These are phyloP conservation scores for Chaetoscypha palmicola DNA, from an alignment of 2,329 filamentous ascomycete species.

Conservation along the genomic window DNA sequence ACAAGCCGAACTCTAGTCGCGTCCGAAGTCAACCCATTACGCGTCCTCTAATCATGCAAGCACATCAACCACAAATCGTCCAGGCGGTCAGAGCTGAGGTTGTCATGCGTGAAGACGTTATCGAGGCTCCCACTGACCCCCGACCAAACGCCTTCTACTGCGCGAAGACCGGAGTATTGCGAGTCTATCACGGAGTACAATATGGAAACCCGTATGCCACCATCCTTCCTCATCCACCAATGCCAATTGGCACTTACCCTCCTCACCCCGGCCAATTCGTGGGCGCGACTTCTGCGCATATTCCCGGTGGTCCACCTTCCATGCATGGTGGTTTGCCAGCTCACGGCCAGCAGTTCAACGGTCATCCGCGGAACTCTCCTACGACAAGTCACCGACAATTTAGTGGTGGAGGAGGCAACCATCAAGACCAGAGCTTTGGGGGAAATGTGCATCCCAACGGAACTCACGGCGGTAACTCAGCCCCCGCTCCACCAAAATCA, in stretches of 20 bases:
- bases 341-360: constrained; percentile 1
- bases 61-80: constrained; percentile 34
- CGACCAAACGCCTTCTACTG: constrained; percentile 55
- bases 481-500: not conserved
- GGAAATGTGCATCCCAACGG: not conserved
- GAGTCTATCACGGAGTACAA: constrained; percentile 50
- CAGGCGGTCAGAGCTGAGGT: constrained; percentile 43
- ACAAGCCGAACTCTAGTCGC: not conserved
- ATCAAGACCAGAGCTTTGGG: not conserved
- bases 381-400: not conserved
- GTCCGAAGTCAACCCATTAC: not conserved
- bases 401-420: not conserved
- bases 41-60: constrained; percentile 15
- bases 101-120: constrained; percentile 48
- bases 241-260: constrained; percentile 35
- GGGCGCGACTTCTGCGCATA: constrained; percentile 29
- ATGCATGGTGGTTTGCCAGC: constrained; percentile 3
- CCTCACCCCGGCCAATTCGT: constrained; percentile 23
- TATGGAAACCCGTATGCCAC: constrained; percentile 45
- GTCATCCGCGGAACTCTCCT: constrained; percentile 1
- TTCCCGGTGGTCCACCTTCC: constrained; percentile 9
- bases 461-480: not conserved
- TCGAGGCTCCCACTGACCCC: constrained; percentile 47
- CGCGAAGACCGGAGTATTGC: constrained; percentile 42
- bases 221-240: constrained; percentile 39